A percentile compares a stretch with the other conserved stretches of the same genome.
phyloP scores from a whole-genome alignment of 352 stramenopile species.

The Hyphochytrium catenoides region DNA sequence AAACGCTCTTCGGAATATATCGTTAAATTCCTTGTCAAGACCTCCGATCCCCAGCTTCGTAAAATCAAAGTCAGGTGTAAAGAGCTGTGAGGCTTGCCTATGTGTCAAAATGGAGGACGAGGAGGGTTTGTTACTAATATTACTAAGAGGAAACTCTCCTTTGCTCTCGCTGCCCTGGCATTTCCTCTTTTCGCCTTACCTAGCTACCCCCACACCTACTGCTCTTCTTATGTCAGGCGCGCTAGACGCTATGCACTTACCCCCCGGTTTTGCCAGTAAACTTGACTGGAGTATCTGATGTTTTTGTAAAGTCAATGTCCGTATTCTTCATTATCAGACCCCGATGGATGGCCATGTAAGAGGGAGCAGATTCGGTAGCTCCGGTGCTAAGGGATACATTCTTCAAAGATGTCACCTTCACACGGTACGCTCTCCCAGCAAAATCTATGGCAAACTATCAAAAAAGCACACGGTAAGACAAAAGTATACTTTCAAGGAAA shows the following conservation, averaged over 20 bases:
- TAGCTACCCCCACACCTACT: conserved; percentile 5
- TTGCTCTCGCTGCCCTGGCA: conserved; percentile 6
- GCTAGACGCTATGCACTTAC: conserved; percentile 4
- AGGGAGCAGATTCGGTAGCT: no score
- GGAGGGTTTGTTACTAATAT: conserved; percentile 6
- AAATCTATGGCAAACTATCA: conserved; percentile 12
- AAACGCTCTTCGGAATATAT: conserved; percentile 98
- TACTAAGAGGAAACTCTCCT: conserved; percentile 12
- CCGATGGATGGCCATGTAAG: conserved; percentile 5
- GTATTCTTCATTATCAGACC: conserved; percentile 25
- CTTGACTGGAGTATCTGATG: conserved; percentile 9
- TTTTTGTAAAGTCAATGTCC: conserved; percentile 19
- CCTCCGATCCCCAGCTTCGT: conserved; percentile 95
- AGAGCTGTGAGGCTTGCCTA: conserved; percentile 54
- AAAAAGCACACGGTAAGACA: no score
- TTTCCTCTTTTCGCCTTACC: conserved; percentile 8
- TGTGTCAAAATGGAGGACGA: conserved; percentile 7
- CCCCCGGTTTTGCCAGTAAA: neutral
- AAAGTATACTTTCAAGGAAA: no score
- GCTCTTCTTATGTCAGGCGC: conserved; percentile 11
- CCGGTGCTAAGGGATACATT: conserved; percentile 8
- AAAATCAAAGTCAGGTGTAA: conserved; percentile 94
- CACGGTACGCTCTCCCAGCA: conserved; percentile 8
- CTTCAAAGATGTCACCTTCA: conserved; percentile 8
- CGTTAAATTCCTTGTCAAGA: conserved; percentile 95